Conservation (phyloP, 495 filamentous ascomycete genomes). For the Staphylotrichum tortipilum region DNA sequence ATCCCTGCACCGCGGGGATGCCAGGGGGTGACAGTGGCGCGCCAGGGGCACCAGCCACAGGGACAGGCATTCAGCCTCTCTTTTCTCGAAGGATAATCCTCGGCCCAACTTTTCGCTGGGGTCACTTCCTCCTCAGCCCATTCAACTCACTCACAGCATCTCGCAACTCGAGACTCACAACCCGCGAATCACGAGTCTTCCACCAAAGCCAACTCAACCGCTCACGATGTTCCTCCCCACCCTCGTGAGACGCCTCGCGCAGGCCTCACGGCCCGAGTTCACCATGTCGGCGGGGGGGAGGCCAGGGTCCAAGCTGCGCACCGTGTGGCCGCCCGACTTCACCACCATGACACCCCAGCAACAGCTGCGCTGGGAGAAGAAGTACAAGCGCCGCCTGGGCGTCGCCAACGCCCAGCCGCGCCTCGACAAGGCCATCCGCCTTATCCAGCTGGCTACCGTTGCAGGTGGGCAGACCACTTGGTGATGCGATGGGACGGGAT, state of each 20-base stretch:
- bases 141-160: background rate
- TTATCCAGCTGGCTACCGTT: constrained; percentile 61
- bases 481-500: too few relatives aligned
- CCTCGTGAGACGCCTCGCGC: constrained; percentile 31
- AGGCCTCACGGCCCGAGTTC: constrained; percentile 9
- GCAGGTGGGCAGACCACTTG: too few relatives aligned
- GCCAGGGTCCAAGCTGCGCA: constrained; percentile 68
- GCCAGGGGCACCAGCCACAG: constrained; percentile 1
- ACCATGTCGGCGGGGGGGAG: too few relatives aligned
- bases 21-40: background rate
- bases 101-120: too few relatives aligned
- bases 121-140: too few relatives aligned
- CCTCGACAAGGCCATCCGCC: constrained; percentile 61
- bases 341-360: constrained; percentile 66
- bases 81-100: too few relatives aligned
- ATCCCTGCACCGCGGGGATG: background rate
- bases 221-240: constrained; percentile 38
- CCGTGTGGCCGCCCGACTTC: constrained; percentile 90
- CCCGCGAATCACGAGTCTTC: too few relatives aligned
- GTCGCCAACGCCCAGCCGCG: constrained; percentile 67
- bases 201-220: background rate
- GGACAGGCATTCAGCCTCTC: too few relatives aligned
- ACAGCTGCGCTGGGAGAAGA: constrained; percentile 75
- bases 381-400: constrained; percentile 58
- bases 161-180: background rate